Evolutionary conservation across 2,329 filamentous ascomycete genomes (phyloP).

Genomic region (Talaromyces sp.): DNA sequence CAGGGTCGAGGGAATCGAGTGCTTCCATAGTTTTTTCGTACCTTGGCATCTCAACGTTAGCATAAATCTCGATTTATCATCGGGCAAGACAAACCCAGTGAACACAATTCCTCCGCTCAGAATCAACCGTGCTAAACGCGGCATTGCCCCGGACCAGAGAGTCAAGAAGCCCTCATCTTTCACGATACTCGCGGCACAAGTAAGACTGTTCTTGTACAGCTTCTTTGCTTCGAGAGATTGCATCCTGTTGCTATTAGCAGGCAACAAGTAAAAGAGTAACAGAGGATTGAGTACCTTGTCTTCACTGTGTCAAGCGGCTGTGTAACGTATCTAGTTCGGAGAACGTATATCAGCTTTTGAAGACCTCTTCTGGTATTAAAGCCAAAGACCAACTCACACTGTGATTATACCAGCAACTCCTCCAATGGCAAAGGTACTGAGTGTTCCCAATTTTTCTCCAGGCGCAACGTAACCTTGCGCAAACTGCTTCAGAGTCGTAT

Average conservation of each 20-base stretch:
- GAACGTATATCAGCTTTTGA: not conserved
- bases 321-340: constrained; percentile 42
- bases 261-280: not conserved
- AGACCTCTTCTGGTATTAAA: not conserved
- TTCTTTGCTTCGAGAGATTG: constrained; percentile 82
- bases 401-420: constrained; percentile 86
- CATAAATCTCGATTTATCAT: constrained; percentile 10
- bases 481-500: constrained; percentile 84
- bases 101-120: constrained; percentile 96
- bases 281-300: constrained; percentile 53
- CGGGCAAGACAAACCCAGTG: constrained; percentile 60
- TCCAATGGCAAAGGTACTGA: constrained; percentile 87
- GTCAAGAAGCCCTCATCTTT: constrained; percentile 84
- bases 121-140: constrained; percentile 75
- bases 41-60: constrained; percentile 27
- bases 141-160: constrained; percentile 90
- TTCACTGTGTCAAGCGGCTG: constrained; percentile 88
- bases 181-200: constrained; percentile 77
- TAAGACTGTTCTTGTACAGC: constrained; percentile 81
- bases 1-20: constrained; percentile 73
- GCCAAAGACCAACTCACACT: constrained; percentile 53
- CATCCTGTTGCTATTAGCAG: constrained; percentile 56
- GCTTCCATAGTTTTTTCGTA: constrained; percentile 95
- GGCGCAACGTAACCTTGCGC: constrained; percentile 89
- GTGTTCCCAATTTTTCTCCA: constrained; percentile 84